Evolutionary conservation across 73 alveolate species (phyloP).

Genomic region (Effrenium voratum): DNA sequence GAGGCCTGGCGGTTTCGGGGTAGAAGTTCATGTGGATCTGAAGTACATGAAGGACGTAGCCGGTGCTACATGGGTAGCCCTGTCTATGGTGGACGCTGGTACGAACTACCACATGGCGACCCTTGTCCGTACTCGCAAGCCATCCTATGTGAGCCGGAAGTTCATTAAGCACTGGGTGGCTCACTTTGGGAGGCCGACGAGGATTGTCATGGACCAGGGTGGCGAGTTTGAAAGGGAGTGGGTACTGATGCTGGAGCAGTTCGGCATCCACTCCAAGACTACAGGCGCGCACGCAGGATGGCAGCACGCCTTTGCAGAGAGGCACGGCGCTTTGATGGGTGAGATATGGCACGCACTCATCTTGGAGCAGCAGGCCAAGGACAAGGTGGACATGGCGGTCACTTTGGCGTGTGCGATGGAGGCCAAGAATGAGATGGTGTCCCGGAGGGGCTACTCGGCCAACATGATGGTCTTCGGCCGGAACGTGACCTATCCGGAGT

Average conservation of each 20-base stretch:
- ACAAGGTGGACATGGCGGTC: not conserved
- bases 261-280: not conserved
- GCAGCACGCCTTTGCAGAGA: conserved; percentile 59
- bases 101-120: conserved; percentile 29
- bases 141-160: not conserved
- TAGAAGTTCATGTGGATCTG: conserved; percentile 44
- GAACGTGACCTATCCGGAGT: conserved; percentile 11
- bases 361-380: not conserved
- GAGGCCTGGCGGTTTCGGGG: conserved; percentile 14
- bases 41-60: conserved; percentile 21
- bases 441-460: conserved; percentile 6
- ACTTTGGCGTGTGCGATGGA: conserved; percentile 27
- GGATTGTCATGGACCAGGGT: conserved; percentile 36
- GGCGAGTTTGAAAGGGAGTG: conserved; percentile 51
- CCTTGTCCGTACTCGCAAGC: not conserved
- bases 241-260: conserved; percentile 8
- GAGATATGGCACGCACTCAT: conserved; percentile 1
- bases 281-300: conserved; percentile 41
- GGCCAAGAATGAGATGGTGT: conserved; percentile 37
- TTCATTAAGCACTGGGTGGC: conserved; percentile 23
- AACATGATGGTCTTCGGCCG: conserved; percentile 56
- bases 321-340: conserved; percentile 25
- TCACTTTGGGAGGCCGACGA: not conserved
- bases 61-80: not conserved
- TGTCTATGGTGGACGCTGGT: conserved; percentile 30